Evolutionary conservation across 257 asterid genomes (phyloP), one percentile per base, ranked within the genome.

Genomic region (Solanum rostratum): DNA sequence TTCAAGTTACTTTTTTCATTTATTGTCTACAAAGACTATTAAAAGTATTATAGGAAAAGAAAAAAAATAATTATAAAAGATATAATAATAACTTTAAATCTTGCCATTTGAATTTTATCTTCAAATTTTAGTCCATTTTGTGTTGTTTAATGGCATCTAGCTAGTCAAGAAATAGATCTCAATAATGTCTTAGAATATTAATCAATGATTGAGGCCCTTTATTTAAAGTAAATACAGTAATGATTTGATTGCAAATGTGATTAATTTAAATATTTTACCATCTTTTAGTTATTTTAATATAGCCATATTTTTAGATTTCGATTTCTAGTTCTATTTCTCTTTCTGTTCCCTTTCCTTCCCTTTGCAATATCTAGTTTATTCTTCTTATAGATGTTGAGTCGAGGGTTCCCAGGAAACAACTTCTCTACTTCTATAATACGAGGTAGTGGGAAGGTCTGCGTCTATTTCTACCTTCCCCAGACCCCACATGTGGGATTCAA

Each of bases 161-260:
- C 70, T 89, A 84, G 89, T 90, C 94, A 90, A 33, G 89, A 84
- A 73, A 88, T 88, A 86, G 90, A 91, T 85, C 90, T 87, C 86
- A 89, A 83, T 85, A 54, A 30, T 81, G 41, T 68, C 46, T 66
- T 74, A 60, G 81, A 84, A 84, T 68, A 86, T 84, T 82, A 78
- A 87, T 85, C 86, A 89, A 88, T 90, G 79, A 89, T 88, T 88
- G 86, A 59, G 74, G 45, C 22, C 63, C 55, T 79, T 69, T 63
- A 49, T 19, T 73, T 43, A 18, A 84, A 22, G 27, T 63, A 55
- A 57, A 82, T 85, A 84, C 60, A 68, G 62, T 57, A 52, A 46
- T 49, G 52, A 69, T 66, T 79, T 66, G 46, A 69, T 83, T 50
- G 62, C 62, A 76, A 45, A 27, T 76, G 45, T 76, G 27, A 27